These are phyloP conservation scores for Macroventuria anomochaeta DNA, from an alignment of 2,329 filamentous ascomycete genomes.

Conservation along the genomic window DNA sequence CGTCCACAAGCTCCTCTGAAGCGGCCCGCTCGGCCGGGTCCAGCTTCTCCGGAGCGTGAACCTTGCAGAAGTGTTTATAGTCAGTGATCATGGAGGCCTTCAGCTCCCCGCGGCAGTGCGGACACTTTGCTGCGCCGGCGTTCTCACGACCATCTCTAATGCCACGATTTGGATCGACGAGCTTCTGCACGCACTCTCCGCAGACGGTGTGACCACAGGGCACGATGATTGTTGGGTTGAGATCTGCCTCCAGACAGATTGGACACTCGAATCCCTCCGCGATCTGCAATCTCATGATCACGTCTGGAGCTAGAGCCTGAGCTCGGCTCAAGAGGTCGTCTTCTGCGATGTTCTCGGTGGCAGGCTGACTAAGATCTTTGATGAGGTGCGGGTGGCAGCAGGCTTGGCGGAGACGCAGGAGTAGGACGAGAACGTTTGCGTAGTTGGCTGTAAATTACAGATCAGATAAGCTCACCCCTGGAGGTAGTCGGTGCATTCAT, in stretches of 20 bases:
- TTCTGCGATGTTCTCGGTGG: constrained; percentile 62
- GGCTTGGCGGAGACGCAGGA: constrained; percentile 79
- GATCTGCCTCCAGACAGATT: constrained; percentile 77
- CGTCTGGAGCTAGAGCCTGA: constrained; percentile 62
- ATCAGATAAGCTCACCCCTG: no score
- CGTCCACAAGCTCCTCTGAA: constrained; percentile 24
- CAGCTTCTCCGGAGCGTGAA: constrained; percentile 66
- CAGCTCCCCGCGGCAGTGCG: constrained; percentile 73
- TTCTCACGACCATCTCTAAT: constrained; percentile 63
- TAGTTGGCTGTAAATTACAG: constrained; percentile 63
- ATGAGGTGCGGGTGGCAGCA: constrained; percentile 80
- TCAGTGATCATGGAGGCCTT: constrained; percentile 75
- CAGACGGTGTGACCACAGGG: constrained; percentile 86
- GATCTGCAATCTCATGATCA: constrained; percentile 70
- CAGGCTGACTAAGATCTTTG: constrained; percentile 69
- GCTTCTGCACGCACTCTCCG: constrained; percentile 73
- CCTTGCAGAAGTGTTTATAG: constrained; percentile 73
- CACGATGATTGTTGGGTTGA: constrained; percentile 77
- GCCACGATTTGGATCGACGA: constrained; percentile 66
- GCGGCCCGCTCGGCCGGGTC: constrained; percentile 24
- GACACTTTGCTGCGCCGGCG: constrained; percentile 70
- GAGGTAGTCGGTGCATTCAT: neutral
- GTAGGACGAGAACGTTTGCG: constrained; percentile 77
- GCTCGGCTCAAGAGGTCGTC: constrained; percentile 69
- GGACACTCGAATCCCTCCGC: constrained; percentile 75